These are phyloP conservation scores for Linnemannia exigua DNA, from an alignment of 192 early-diverging fungal species.

Conservation along the genomic window DNA sequence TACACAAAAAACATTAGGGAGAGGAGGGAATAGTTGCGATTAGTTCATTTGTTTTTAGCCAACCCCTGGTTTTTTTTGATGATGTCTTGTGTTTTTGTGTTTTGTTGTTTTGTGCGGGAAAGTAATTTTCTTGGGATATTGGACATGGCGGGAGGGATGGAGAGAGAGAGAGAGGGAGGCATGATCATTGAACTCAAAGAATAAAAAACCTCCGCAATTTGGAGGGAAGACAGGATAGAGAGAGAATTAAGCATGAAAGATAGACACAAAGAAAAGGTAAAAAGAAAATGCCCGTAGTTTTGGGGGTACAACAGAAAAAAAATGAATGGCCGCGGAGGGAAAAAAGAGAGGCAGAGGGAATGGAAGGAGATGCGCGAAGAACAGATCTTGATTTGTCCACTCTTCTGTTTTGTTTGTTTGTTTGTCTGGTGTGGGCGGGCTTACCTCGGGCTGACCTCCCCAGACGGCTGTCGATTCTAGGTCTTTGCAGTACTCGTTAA, in stretches of 20 bases:
- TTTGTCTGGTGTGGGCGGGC: not conserved
- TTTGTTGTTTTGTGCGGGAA: not conserved
- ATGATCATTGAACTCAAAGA: not conserved
- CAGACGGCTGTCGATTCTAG: slow-evolving; percentile 88
- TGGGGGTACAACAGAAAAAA: not conserved
- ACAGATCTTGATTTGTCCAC: not conserved
- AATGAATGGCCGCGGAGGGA: not conserved
- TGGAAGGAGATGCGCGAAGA: not conserved
- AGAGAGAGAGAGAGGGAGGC: not conserved
- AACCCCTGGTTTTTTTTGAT: not conserved
- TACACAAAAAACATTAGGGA: not conserved
- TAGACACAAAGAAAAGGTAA: no score
- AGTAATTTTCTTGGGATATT: not conserved
- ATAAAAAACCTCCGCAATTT: not conserved
- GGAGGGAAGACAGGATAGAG: no score
- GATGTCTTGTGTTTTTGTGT: not conserved
- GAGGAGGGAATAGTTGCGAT: not conserved
- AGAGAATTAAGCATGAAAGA: no score
- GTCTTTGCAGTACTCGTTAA: slow-evolving; percentile 80
- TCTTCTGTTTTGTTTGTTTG: no score
- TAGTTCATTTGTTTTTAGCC: not conserved
- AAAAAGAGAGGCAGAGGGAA: not conserved
- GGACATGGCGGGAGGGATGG: not conserved
- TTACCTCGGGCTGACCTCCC: slow-evolving; percentile 95
- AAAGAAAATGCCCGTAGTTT: not conserved